These are phyloP conservation scores for Phytopythium vexans DNA, from an alignment of 352 stramenopile species.

Conservation along the genomic window DNA sequence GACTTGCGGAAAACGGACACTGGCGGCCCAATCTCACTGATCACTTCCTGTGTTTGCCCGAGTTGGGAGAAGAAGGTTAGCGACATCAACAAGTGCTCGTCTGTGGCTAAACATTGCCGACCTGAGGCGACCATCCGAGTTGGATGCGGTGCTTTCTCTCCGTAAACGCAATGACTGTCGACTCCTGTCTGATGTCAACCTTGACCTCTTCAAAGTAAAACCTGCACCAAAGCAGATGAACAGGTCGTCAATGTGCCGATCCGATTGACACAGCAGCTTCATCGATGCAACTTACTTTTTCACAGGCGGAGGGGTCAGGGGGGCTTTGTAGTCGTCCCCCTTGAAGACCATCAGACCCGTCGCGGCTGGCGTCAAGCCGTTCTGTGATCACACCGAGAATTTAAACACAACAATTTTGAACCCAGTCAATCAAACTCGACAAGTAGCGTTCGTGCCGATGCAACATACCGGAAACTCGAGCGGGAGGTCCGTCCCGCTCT, in stretches of 20 bases:
- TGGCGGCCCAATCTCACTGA: conserved; percentile 71
- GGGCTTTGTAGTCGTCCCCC: conserved; percentile 40
- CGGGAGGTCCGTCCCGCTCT: conserved; percentile 71
- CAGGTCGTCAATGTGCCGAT: no score
- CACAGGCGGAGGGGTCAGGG: conserved; percentile 28
- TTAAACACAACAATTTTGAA: not conserved
- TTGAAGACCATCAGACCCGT: conserved; percentile 70
- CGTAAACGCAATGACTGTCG: conserved; percentile 47
- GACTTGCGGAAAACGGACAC: conserved; percentile 79
- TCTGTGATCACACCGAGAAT: conserved; percentile 25
- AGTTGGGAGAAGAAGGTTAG: not conserved
- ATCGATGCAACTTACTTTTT: conserved; percentile 35
- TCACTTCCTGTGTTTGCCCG: conserved; percentile 43
- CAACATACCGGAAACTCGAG: conserved; percentile 72
- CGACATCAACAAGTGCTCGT: not conserved
- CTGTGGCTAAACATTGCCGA: conserved; percentile 8
- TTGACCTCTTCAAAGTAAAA: conserved; percentile 76
- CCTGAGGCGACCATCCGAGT: conserved; percentile 80
- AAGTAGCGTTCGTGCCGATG: not conserved
- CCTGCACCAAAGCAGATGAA: conserved; percentile 15
- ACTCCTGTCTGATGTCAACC: conserved; percentile 41
- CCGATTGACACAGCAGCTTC: no score
- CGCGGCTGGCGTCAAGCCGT: conserved; percentile 67
- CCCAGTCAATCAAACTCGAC: not conserved
- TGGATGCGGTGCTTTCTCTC: conserved; percentile 62